phyloP scores from a whole-genome alignment of 176 grass and related monocot genomes.

The Metroxylon sagu region DNA sequence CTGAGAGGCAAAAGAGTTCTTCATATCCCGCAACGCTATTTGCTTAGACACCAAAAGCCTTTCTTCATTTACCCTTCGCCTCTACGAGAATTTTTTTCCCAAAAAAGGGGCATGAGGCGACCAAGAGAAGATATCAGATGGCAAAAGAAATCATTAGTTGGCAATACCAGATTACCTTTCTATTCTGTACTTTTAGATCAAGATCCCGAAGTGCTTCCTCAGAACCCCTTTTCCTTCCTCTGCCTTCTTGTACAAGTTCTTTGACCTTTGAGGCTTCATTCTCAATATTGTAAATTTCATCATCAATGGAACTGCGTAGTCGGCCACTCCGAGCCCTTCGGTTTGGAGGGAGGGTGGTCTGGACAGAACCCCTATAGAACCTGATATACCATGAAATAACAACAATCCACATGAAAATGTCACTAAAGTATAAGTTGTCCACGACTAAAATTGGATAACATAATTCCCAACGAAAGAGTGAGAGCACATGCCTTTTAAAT shows the following conservation, averaged over 20 bases:
- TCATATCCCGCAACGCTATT: slow-evolving; percentile 37
- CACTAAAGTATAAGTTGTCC: neutral
- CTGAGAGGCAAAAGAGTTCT: slow-evolving; percentile 42
- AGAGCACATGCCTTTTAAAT: too few species aligned
- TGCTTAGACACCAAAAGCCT: slow-evolving; percentile 37
- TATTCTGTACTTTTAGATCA: slow-evolving; percentile 22
- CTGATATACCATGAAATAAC: slow-evolving; percentile 35
- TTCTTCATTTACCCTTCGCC: slow-evolving; percentile 38
- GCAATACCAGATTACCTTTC: slow-evolving; percentile 38
- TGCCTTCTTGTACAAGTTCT: slow-evolving; percentile 30
- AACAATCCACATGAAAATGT: too few species aligned
- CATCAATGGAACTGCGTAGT: slow-evolving; percentile 57
- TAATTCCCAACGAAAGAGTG: too few species aligned
- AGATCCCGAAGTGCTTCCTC: slow-evolving; percentile 20
- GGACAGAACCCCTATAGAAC: slow-evolving; percentile 57
- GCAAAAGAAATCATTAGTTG: slow-evolving; percentile 6
- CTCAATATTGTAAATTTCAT: slow-evolving; percentile 41
- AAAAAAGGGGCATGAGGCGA: slow-evolving; percentile 7
- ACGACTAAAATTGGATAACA: too few species aligned
- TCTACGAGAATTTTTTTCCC: slow-evolving; percentile 18
- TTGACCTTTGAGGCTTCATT: slow-evolving; percentile 38
- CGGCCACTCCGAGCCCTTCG: slow-evolving; percentile 41
- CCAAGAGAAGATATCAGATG: neutral
- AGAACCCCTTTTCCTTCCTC: slow-evolving; percentile 17
- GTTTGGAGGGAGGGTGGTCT: slow-evolving; percentile 55